Conservation (phyloP, 345 rosid genomes). For the Arabis hirsuta region DNA sequence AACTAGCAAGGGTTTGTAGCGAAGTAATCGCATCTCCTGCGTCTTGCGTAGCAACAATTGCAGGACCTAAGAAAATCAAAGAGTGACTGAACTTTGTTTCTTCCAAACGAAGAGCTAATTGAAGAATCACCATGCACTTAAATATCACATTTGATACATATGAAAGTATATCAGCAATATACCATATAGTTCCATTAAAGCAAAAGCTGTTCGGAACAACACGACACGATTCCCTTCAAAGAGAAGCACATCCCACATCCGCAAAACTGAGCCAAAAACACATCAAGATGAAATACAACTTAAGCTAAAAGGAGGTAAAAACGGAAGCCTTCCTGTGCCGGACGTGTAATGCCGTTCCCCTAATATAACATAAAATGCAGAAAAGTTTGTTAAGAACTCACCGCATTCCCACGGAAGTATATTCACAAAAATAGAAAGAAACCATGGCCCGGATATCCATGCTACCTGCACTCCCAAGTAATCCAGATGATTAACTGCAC, state of each 20-base stretch:
- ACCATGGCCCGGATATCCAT: constrained; percentile 97
- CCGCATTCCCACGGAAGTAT: constrained; percentile 99
- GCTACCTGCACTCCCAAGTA: constrained; percentile 99
- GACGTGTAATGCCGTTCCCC: background rate
- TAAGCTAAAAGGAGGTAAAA: background rate
- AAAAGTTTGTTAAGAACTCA: constrained; percentile 45
- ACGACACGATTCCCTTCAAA: constrained; percentile 96
- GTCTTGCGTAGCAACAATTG: constrained; percentile 81
- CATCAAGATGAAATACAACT: constrained; percentile 23
- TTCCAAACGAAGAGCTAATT: background rate
- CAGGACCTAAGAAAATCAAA: constrained; percentile 65
- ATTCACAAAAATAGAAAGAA: constrained; percentile 91
- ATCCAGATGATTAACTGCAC: constrained; percentile 99
- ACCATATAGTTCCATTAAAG: constrained; percentile 93
- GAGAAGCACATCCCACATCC: constrained; percentile 97
- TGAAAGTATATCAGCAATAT: constrained; percentile 36
- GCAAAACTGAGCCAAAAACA: constrained; percentile 63
- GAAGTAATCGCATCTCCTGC: constrained; percentile 93
- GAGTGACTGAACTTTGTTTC: constrained; percentile 1
- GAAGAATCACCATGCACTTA: background rate
- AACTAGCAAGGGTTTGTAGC: constrained; percentile 84
- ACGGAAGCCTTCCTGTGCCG: background rate
- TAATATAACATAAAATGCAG: constrained; percentile 15
- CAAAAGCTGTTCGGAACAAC: constrained; percentile 93
- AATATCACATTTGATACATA: constrained; percentile 17